These are phyloP conservation scores for Salix exigua DNA, from an alignment of 345 rosid genomes.

Conservation along the genomic window DNA sequence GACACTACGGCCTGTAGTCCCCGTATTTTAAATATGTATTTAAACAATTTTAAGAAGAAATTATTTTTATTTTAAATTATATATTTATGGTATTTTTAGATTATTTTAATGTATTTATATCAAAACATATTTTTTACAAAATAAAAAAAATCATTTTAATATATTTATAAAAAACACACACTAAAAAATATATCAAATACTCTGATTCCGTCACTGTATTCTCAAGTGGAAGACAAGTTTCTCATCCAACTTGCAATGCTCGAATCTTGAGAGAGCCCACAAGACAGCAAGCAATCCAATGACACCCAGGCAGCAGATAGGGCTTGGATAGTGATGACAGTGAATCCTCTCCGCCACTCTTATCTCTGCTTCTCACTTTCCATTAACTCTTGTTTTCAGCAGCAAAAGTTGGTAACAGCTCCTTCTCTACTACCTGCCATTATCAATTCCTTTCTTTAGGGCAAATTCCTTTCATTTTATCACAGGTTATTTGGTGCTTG, in stretches of 20 bases:
- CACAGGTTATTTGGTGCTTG: not conserved
- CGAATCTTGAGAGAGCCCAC: not conserved
- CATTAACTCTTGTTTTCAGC: not conserved
- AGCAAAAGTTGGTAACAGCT: not conserved
- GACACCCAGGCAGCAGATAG: constrained; percentile 10
- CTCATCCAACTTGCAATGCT: not conserved
- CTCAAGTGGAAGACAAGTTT: not conserved
- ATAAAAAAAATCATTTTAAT: no score
- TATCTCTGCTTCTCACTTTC: not conserved
- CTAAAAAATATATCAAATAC: no score
- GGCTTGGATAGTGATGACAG: not conserved
- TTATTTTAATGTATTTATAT: no score
- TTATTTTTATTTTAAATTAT: no score
- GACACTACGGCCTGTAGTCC: no score
- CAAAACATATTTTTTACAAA: no score
- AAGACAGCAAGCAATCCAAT: not conserved
- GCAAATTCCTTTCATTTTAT: not conserved
- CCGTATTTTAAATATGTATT: no score
- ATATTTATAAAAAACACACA: no score
- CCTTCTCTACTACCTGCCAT: not conserved
- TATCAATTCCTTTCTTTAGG: not conserved
- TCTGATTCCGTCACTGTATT: not conserved
- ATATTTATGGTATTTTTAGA: no score
- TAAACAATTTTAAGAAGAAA: no score
- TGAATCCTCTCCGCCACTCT: constrained; percentile 18